Evolutionary conservation across 495 filamentous ascomycete species (phyloP), one percentile per base, ranked within the genome.

Genomic region (Talaromyces wortmannii): DNA sequence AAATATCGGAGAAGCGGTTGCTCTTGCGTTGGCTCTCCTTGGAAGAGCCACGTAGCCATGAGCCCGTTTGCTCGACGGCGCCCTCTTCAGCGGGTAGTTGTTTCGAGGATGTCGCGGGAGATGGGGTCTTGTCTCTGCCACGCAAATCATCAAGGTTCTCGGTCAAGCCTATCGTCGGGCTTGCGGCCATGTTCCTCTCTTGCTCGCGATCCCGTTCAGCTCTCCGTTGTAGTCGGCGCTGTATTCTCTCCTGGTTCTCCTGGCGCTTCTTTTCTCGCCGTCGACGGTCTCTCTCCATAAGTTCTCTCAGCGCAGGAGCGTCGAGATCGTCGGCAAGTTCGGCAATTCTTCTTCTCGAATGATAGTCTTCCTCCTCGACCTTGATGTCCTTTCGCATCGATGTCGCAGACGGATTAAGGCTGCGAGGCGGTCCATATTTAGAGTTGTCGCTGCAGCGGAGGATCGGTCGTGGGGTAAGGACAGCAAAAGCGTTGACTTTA

Each of bases 221-320:
- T 51, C 78, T 80, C 44, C 84, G 77, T 55, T 87, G 80, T 44
- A 96, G 72, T 52, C 79, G 84, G 56, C 84, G 79, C 55, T 88
- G 80, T 23, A 88, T 66, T 55, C 74, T 85, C 58, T 92, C 87
- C 55, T 86, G 83, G 23, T 95, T 87, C 44, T 80, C 77, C 53
- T 84, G 75, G 49, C 77, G 78, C 71, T 89, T 90, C 64, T 80
- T 84, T 55, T 95, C 89, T 56, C 78, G 80, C 31, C 91, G 78
- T 56, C 90, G 82, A 57, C 86, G 76, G 64, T 97, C 91, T 53
- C 91, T 74, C 55, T 97, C 91, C 78, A 97, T 81, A 33, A 95
- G 66, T 61, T 95, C 88, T 16, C 91, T 78, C 49, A 97, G 62
- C 61, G 85, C 88, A 36, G 86, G 80, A 2, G 91, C 87, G 68